A percentile compares a stretch with the other conserved stretches of the same genome.
Evolutionary conservation across 352 stramenopile genomes (phyloP).

Genomic region (Pythium utonaiense): DNA sequence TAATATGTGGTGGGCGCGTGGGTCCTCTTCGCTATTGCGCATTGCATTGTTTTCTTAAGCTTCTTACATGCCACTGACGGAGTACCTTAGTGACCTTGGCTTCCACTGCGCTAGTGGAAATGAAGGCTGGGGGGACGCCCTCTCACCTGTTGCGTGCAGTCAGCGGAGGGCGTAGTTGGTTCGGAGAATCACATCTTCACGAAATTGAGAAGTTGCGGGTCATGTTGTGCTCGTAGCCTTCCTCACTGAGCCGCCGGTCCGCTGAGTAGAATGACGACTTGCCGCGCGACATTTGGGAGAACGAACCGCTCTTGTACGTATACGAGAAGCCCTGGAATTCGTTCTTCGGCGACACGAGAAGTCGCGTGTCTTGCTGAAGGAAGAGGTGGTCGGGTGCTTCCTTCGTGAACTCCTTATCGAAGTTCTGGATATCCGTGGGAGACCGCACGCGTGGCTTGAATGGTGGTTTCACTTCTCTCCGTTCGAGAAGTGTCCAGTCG

Average conservation of each 20-base stretch:
- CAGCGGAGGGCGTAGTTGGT: too few relatives aligned
- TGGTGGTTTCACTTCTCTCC: conserved; percentile 68
- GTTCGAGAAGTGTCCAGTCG: conserved; percentile 72
- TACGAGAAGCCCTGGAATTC: conserved; percentile 87
- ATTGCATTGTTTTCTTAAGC: not conserved
- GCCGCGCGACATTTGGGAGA: conserved; percentile 15
- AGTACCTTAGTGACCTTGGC: not conserved
- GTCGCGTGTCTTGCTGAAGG: conserved; percentile 66
- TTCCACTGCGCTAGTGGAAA: conserved; percentile 1
- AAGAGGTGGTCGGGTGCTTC: conserved; percentile 76
- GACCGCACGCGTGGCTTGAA: conserved; percentile 83
- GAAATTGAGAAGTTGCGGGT: conserved; percentile 34
- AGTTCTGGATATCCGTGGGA: conserved; percentile 85
- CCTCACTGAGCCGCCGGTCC: conserved; percentile 25
- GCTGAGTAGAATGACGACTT: conserved; percentile 21
- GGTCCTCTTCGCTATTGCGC: not conserved
- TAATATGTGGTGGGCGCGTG: not conserved
- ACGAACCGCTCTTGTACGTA: conserved; percentile 34
- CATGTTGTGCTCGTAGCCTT: conserved; percentile 31
- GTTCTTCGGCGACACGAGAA: conserved; percentile 75
- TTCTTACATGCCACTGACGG: not conserved
- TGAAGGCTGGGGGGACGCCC: not conserved
- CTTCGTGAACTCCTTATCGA: conserved; percentile 87
- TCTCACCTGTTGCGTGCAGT: not conserved
- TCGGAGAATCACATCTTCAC: not conserved